A percentile compares a stretch with the other conserved stretches of the same genome.
phyloP scores from a whole-genome alignment of 352 stramenopile genomes.

The Phytopythium chamaehyphon region DNA sequence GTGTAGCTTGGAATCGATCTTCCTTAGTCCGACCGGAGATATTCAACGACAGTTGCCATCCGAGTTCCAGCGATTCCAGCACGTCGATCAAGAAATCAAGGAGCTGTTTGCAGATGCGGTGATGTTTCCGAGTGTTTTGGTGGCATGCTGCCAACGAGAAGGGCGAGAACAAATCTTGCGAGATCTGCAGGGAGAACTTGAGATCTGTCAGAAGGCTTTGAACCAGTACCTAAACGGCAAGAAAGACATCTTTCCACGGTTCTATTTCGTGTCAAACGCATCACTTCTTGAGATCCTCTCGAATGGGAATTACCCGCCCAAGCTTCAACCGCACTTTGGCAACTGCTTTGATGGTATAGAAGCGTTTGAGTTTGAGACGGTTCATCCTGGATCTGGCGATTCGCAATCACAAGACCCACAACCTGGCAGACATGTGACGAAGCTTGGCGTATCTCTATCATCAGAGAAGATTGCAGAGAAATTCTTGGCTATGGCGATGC shows the following conservation, averaged over 20 bases:
- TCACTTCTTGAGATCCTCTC: conserved; percentile 94
- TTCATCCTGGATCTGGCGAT: conserved; percentile 14
- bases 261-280: conserved; percentile 96
- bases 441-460: conserved; percentile 8
- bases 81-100: conserved; percentile 86
- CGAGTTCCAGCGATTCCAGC: conserved; percentile 88
- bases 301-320: conserved; percentile 87
- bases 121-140: conserved; percentile 61
- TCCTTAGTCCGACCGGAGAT: conserved; percentile 88
- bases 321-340: conserved; percentile 86
- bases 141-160: conserved; percentile 70
- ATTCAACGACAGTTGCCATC: conserved; percentile 91
- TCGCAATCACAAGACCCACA: neutral
- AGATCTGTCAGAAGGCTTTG: conserved; percentile 94
- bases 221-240: conserved; percentile 97
- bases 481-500: conserved; percentile 89
- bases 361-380: conserved; percentile 62
- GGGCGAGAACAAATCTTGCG: conserved; percentile 77
- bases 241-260: conserved; percentile 95
- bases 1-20: conserved; percentile 94
- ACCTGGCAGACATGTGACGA: neutral
- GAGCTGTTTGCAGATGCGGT: conserved; percentile 63
- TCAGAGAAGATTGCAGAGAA: conserved; percentile 18
- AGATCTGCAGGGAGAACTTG: conserved; percentile 85
- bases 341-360: conserved; percentile 91